phyloP scores from a whole-genome alignment of 495 filamentous ascomycete species.

The Bacidia rubella region DNA sequence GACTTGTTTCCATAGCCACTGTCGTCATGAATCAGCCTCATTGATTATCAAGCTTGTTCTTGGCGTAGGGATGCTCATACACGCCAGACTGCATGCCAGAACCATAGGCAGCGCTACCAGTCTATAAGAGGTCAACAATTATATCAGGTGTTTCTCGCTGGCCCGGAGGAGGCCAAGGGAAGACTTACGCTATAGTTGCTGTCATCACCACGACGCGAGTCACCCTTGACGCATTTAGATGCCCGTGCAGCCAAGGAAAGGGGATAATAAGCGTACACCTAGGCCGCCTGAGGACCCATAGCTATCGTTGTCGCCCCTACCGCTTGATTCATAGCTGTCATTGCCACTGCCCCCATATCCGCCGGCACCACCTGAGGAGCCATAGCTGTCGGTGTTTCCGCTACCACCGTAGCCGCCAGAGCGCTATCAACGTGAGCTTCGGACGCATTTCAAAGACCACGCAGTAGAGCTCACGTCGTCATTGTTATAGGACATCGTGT shows the following conservation, averaged over 20 bases:
- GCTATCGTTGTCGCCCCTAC: conserved; percentile 9
- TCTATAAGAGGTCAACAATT: not conserved
- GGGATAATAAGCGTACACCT: not conserved
- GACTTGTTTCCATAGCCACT: conserved; percentile 26
- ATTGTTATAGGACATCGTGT: not conserved
- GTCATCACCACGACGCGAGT: not conserved
- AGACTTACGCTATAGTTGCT: not conserved
- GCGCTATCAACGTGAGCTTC: not conserved
- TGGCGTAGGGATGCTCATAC: not conserved
- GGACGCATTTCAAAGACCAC: not conserved
- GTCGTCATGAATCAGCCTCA: not conserved
- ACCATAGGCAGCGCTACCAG: conserved; percentile 16
- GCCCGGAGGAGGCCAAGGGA: not conserved
- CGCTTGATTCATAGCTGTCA: conserved; percentile 11
- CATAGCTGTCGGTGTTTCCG: conserved; percentile 5
- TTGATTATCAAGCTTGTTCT: not conserved
- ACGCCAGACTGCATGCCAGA: conserved; percentile 18
- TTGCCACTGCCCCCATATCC: conserved; percentile 13
- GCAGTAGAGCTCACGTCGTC: not conserved
- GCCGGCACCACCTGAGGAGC: conserved; percentile 3
- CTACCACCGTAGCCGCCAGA: conserved; percentile 11
- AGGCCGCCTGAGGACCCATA: conserved; percentile 13
- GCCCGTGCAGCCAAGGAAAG: not conserved
- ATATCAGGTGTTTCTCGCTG: not conserved
- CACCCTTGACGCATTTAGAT: not conserved